These are phyloP conservation scores for Ceratobasidium sp. DNA, from an alignment of 1,284 basidiomycete species.

Conservation along the genomic window DNA sequence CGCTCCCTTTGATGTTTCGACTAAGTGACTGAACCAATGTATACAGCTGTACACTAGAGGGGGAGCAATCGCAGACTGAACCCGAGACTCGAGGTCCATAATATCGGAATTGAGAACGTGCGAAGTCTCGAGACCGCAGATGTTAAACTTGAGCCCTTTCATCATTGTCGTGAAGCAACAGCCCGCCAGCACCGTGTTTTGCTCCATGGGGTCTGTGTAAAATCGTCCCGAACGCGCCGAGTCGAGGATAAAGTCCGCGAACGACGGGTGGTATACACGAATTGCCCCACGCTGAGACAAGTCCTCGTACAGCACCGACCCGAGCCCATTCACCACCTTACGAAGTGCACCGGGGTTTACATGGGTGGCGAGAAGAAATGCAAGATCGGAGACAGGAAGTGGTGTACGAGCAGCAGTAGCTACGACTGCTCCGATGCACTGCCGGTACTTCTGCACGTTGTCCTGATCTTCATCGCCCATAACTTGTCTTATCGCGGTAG, in stretches of 20 bases:
- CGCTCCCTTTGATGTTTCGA: background rate
- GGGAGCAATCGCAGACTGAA: background rate
- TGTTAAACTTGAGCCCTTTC: slow-evolving; percentile 4
- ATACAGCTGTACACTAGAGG: slow-evolving; percentile 29
- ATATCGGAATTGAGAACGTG: slow-evolving; percentile 10
- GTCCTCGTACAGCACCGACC: slow-evolving; percentile 33
- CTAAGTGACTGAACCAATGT: slow-evolving; percentile 13
- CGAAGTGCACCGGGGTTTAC: background rate
- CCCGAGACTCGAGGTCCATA: background rate
- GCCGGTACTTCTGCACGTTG: background rate
- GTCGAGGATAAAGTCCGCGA: slow-evolving; percentile 35
- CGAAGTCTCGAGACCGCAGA: slow-evolving; percentile 21
- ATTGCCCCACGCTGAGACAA: background rate
- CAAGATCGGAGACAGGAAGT: background rate
- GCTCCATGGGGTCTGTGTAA: slow-evolving; percentile 3
- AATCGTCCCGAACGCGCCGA: background rate
- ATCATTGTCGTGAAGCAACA: slow-evolving; percentile 13
- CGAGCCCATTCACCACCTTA: slow-evolving; percentile 16
- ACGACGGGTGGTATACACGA: slow-evolving; percentile 40
- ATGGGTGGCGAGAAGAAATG: background rate
- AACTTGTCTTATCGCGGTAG: background rate
- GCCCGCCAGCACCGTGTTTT: slow-evolving; percentile 8
- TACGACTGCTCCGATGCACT: background rate
- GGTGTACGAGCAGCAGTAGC: background rate
- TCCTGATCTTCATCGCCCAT: background rate